These are phyloP conservation scores for Cladosporium austrohemisphaericum DNA, from an alignment of 2,329 filamentous ascomycete species.

Conservation along the genomic window DNA sequence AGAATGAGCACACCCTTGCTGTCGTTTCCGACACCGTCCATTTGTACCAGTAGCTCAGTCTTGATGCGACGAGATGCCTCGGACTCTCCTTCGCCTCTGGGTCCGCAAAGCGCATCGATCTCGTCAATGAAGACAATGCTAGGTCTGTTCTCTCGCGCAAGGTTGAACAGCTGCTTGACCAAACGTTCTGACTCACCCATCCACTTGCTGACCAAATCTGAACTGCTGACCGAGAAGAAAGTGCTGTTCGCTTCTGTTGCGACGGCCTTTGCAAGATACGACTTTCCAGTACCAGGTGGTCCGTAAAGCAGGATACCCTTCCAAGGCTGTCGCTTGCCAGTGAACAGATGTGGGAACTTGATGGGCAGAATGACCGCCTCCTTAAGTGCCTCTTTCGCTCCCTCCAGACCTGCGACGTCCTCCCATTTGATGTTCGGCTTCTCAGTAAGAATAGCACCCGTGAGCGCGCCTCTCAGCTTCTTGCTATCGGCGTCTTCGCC, in stretches of 20 bases:
- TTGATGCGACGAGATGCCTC: slow-evolving; percentile 97
- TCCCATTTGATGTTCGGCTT: slow-evolving; percentile 98
- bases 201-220: slow-evolving; percentile 97
- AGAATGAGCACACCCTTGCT: slow-evolving; percentile 90
- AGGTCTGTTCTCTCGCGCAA: slow-evolving; percentile 96
- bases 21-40: slow-evolving; percentile 98
- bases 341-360: slow-evolving; percentile 95
- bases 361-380: slow-evolving; percentile 97
- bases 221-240: slow-evolving; percentile 97
- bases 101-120: slow-evolving; percentile 92
- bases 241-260: slow-evolving; percentile 98
- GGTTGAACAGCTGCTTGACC: slow-evolving; percentile 93
- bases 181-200: slow-evolving; percentile 99
- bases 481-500: slow-evolving; percentile 74
- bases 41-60: slow-evolving; percentile 95
- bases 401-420: slow-evolving; percentile 91
- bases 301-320: slow-evolving; percentile 96
- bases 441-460: slow-evolving; percentile 89
- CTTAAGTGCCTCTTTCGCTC: slow-evolving; percentile 93
- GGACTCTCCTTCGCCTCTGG: slow-evolving; percentile 89
- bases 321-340: slow-evolving; percentile 95
- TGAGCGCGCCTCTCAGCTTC: slow-evolving; percentile 86
- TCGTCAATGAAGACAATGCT: slow-evolving; percentile 99
- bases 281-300: slow-evolving; percentile 94
- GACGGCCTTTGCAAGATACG: slow-evolving; percentile 93